Evolutionary conservation across 1,139 yeast species (phyloP).

Genomic region (Blastobotrys buckinghamii): DNA sequence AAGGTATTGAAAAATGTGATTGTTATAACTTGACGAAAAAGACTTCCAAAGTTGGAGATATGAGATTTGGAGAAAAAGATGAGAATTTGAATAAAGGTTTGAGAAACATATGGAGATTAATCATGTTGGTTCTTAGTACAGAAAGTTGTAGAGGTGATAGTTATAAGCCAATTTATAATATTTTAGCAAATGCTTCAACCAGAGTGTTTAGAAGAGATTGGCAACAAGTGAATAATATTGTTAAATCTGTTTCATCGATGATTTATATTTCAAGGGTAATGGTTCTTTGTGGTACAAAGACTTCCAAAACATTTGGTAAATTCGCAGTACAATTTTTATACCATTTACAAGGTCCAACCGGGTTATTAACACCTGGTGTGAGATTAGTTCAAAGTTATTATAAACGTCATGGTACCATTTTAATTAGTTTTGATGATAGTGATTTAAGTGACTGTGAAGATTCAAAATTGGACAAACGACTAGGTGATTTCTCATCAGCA

Average conservation of each 20-base stretch:
- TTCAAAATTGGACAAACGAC: background rate
- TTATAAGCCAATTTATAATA: background rate
- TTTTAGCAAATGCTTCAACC: background rate
- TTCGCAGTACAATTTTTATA: background rate
- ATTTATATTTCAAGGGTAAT: constrained; percentile 1
- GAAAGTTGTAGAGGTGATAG: background rate
- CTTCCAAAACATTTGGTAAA: background rate
- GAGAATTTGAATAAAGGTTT: background rate
- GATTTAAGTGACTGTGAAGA: constrained; percentile 1
- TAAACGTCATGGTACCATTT: background rate
- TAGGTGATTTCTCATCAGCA: background rate
- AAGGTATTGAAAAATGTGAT: background rate
- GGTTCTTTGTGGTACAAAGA: background rate
- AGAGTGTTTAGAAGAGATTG: background rate
- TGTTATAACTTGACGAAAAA: background rate
- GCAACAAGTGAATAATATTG: background rate
- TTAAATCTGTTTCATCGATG: background rate
- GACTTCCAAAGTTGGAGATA: background rate
- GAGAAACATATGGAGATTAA: background rate
- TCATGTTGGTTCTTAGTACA: background rate
- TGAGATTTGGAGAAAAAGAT: background rate
- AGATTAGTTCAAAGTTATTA: background rate
- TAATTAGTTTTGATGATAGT: background rate
- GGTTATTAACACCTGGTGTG: background rate
- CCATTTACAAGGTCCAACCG: background rate